Percentiles rank a stretch among this genome's conserved stretches.
These are phyloP conservation scores for Parietichytrium sp. DNA, from an alignment of 108 stramenopile species.

Conservation along the genomic window DNA sequence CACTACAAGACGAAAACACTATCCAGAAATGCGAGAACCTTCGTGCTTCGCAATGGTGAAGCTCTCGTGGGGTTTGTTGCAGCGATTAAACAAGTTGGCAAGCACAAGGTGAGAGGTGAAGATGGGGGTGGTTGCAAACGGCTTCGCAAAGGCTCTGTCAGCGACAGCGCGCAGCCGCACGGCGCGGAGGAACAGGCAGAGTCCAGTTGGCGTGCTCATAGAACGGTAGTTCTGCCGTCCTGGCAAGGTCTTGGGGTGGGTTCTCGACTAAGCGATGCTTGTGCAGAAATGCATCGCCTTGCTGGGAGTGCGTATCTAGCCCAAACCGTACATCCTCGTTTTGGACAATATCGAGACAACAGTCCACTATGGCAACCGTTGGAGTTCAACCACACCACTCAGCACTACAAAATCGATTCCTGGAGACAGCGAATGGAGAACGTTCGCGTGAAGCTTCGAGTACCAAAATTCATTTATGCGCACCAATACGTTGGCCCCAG, in stretches of 20 bases:
- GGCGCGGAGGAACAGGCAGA: no score
- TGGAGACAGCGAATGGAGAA: conserved; percentile 29
- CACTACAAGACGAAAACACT: conserved; percentile 34
- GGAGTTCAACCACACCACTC: conserved; percentile 20
- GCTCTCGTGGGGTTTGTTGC: background rate
- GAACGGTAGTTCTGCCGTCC: conserved; percentile 4
- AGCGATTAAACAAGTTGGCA: conserved; percentile 8
- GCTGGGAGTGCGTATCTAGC: background rate
- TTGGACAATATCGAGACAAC: conserved; percentile 14
- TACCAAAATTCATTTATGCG: background rate
- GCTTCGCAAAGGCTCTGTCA: no score
- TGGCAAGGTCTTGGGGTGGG: conserved; percentile 32
- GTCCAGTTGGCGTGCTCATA: background rate
- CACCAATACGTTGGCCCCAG: conserved; percentile 12
- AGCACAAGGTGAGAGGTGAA: background rate
- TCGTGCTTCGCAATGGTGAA: background rate
- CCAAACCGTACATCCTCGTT: conserved; percentile 30
- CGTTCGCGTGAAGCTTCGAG: conserved; percentile 14
- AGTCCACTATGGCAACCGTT: background rate
- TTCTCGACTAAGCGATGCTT: conserved; percentile 22
- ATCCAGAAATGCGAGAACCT: background rate
- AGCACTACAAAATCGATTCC: conserved; percentile 1
- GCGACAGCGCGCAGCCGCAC: no score
- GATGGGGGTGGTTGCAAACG: background rate
- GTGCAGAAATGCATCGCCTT: conserved; percentile 16